A percentile compares a stretch with the other conserved stretches of the same genome.
Conservation (phyloP, 129 eudicot species). For the Scalesia atractyloides region DNA sequence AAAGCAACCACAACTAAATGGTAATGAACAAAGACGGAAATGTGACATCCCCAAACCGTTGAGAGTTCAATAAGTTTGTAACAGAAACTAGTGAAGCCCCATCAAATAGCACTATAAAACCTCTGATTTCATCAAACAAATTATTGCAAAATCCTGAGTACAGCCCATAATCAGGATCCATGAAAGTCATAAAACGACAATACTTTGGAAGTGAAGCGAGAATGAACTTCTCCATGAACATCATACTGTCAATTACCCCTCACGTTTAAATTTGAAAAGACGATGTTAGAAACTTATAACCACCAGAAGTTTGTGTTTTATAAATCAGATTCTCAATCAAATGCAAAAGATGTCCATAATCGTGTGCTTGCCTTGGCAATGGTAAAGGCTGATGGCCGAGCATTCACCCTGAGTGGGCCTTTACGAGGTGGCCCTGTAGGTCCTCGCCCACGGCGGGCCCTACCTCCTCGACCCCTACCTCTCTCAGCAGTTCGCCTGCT, state of each 20-base stretch:
- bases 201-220: constrained; percentile 34
- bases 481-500: constrained; percentile 58
- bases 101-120: constrained; percentile 43
- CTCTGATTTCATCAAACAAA: constrained; percentile 41
- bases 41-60: constrained; percentile 35
- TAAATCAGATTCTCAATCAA: constrained; percentile 51
- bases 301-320: constrained; percentile 38
- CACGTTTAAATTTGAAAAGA: constrained; percentile 34
- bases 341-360: constrained; percentile 68
- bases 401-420: constrained; percentile 66
- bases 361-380: constrained; percentile 99
- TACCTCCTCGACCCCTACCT: constrained; percentile 80
- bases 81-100: constrained; percentile 53
- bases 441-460: constrained; percentile 71
- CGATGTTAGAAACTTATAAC: constrained; percentile 34
- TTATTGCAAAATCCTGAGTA: constrained; percentile 39
- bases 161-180: constrained; percentile 39
- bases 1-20: constrained; percentile 38
- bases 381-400: constrained; percentile 61
- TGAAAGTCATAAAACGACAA: constrained; percentile 35
- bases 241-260: constrained; percentile 42
- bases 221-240: constrained; percentile 51
- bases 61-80: constrained; percentile 30
- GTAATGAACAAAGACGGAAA: constrained; percentile 37
- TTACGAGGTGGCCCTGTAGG: constrained; percentile 64